A percentile compares a stretch with the other conserved stretches of the same genome.
These are phyloP conservation scores for Beauveria sp. DNA, from an alignment of 2,329 filamentous ascomycete species.

Conservation along the genomic window DNA sequence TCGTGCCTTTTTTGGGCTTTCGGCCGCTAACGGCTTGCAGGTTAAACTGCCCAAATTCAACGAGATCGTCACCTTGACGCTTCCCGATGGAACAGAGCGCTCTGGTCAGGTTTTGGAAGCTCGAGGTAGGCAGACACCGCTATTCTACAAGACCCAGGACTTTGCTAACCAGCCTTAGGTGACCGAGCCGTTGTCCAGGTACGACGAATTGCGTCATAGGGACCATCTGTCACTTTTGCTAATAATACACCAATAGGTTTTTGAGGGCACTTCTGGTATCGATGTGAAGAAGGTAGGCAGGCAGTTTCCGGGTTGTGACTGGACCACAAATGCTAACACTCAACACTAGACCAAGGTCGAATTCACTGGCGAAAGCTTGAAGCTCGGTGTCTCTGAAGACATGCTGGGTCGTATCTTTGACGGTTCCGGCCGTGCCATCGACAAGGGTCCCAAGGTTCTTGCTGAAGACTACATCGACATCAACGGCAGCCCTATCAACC, in stretches of 20 bases:
- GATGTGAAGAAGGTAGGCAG: slow-evolving; percentile 90
- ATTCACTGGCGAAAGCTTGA: slow-evolving; percentile 93
- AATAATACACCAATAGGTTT: slow-evolving; percentile 56
- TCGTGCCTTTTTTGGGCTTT: background rate
- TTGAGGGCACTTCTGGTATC: slow-evolving; percentile 93
- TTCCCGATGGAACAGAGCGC: slow-evolving; percentile 89
- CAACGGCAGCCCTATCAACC: slow-evolving; percentile 98
- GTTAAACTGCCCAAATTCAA: slow-evolving; percentile 98
- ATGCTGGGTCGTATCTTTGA: slow-evolving; percentile 99
- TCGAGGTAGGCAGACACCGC: slow-evolving; percentile 58
- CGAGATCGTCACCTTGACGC: slow-evolving; percentile 92
- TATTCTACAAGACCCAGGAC: slow-evolving; percentile 16
- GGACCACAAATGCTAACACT: slow-evolving; percentile 19
- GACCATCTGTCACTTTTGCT: slow-evolving; percentile 17
- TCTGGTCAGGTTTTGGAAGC: slow-evolving; percentile 96
- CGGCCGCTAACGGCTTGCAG: slow-evolving; percentile 35
- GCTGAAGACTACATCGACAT: slow-evolving; percentile 98
- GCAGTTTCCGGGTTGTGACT: background rate
- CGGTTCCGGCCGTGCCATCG: slow-evolving; percentile 93
- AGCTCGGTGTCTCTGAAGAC: slow-evolving; percentile 97
- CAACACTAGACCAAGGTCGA: slow-evolving; percentile 77
- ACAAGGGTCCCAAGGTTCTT: slow-evolving; percentile 97
- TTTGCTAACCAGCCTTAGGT: slow-evolving; percentile 42
- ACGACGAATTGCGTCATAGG: slow-evolving; percentile 23
- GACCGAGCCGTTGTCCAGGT: slow-evolving; percentile 94